Evolutionary conservation across 176 grass and related monocot species (phyloP).

Genomic region (bread wheat (Triticum aestivum)): IWGSC_CS_RefSeq_v2.1 NC_057811.1:422525407-422525906

Average conservation of each 20-base stretch:
- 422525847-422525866: neutral
- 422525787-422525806: neutral
- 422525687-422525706: neutral
- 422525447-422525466: no score
- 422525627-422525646: constrained; percentile 13
- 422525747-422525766: neutral
- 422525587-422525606: neutral
- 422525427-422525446: no score
- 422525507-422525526: neutral
- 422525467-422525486: neutral
- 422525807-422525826: neutral
- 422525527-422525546: neutral
- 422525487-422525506: neutral
- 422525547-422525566: neutral
- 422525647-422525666: neutral
- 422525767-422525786: neutral
- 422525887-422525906: neutral
- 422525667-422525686: neutral
- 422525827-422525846: neutral
- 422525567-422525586: neutral
- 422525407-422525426: no score
- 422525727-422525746: neutral
- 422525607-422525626: neutral
- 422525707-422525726: neutral
- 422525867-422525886: neutral